A percentile compares a stretch with the other conserved stretches of the same genome.
Evolutionary conservation across 148 eudicot genomes (phyloP).

Genomic region (Cornus florida): DNA sequence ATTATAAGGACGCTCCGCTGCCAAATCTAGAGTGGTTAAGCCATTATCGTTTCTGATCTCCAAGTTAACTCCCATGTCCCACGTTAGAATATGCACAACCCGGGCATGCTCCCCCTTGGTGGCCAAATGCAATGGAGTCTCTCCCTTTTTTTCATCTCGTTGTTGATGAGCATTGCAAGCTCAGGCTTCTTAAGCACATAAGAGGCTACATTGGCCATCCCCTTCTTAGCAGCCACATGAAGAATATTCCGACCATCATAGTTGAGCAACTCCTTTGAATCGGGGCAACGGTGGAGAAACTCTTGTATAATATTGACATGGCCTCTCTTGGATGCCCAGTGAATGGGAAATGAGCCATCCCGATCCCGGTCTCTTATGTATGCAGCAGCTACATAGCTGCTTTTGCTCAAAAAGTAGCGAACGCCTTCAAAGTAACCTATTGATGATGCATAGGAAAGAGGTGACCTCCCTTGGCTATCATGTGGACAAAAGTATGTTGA

Average conservation of each 20-base stretch:
- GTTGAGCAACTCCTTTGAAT: conserved; percentile 10
- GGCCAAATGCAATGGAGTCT: conserved; percentile 32
- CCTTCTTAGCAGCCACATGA: conserved; percentile 14
- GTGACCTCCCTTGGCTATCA: not conserved
- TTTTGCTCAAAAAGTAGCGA: not conserved
- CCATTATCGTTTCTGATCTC: conserved; percentile 11
- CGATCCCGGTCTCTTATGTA: not conserved
- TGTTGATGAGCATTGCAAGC: conserved; percentile 12
- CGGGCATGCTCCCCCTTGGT: conserved; percentile 15
- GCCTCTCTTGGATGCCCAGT: conserved; percentile 8
- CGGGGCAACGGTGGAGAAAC: not conserved
- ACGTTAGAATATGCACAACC: conserved; percentile 18
- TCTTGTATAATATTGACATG: conserved; percentile 5
- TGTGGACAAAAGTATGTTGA: too few relatives aligned
- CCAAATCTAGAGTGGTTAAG: conserved; percentile 15
- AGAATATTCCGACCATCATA: conserved; percentile 6
- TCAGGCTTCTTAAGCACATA: conserved; percentile 5
- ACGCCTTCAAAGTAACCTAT: conserved; percentile 15
- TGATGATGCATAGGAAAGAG: conserved; percentile 16
- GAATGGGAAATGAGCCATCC: conserved; percentile 10
- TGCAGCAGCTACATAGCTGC: not conserved
- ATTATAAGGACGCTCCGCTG: conserved; percentile 4
- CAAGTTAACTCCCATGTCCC: conserved; percentile 28
- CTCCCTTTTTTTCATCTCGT: conserved; percentile 15
- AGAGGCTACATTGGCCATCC: conserved; percentile 14